Percentiles rank a stretch among this genome's conserved stretches.
Conservation (phyloP, 495 filamentous ascomycete genomes). For the Acidomyces sp. region DNA sequence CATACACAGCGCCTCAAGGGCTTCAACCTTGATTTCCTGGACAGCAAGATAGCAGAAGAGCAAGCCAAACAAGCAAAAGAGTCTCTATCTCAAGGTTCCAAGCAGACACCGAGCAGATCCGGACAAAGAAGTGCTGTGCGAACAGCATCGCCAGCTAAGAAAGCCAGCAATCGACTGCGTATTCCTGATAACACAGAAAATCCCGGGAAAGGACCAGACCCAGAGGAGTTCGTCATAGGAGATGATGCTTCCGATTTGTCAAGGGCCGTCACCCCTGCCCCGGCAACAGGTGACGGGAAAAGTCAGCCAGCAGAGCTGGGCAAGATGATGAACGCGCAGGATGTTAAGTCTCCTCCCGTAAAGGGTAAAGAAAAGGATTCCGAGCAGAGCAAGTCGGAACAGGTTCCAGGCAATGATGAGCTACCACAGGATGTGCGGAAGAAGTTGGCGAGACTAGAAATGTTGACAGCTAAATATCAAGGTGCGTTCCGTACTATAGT, state of each 20-base stretch:
- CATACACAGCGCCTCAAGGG: constrained; percentile 61
- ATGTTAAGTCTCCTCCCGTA: not conserved
- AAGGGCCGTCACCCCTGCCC: constrained; percentile 43
- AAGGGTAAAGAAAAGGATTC: constrained; percentile 20
- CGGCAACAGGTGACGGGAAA: constrained; percentile 13
- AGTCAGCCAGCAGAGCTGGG: not conserved
- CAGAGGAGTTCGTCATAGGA: constrained; percentile 68
- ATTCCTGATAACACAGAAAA: constrained; percentile 37
- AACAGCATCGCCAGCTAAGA: constrained; percentile 16
- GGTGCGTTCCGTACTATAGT: constrained; percentile 45
- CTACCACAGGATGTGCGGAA: constrained; percentile 61
- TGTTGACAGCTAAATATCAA: constrained; percentile 72
- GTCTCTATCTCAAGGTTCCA: constrained; percentile 23
- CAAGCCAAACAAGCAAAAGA: constrained; percentile 58
- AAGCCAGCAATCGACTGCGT: constrained; percentile 29
- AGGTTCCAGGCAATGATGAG: no score
- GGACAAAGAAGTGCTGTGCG: constrained; percentile 30
- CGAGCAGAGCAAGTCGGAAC: constrained; percentile 1
- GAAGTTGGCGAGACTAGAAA: constrained; percentile 65
- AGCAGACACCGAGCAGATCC: not conserved
- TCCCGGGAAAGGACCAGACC: constrained; percentile 53
- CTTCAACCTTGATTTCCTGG: constrained; percentile 43
- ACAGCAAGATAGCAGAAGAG: constrained; percentile 78
- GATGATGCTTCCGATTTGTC: constrained; percentile 41
- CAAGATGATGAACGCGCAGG: not conserved